Base-by-base conservation (phyloP, 495 filamentous ascomycete genomes). In the Filosporella fistucella region DNA sequence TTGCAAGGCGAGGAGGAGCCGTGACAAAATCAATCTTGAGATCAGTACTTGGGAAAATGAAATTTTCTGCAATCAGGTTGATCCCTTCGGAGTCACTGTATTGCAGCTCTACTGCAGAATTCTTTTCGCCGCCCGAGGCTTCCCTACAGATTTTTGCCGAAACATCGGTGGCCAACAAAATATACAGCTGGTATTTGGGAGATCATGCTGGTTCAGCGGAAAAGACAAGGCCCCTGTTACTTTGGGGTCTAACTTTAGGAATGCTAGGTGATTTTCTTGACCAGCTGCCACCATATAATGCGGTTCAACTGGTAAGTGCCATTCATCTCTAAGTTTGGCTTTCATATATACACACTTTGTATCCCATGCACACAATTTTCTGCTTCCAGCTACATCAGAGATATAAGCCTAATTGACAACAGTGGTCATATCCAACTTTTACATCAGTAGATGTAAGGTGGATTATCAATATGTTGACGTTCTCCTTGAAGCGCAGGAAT, bases 171-270 rank as follows among this genome's bases (percentile, higher is more conserved):
- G 16, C 13, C 26, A 45, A 17, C 10, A 26, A 36, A 28, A 20
- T 58, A 6, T 54, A 51, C 38, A 55, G n/a, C 4, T 55, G 43
- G 51, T 59, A 41, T 30, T 20, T 41, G 14, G 56, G 56, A 14
- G 48, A 55, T 20, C 68, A 69, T 44, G 61, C 64, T 14, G 57
- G 60, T 3, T 63, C 63, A 0, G 49, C 49, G 21, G 54, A 45
- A 26, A 58, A 45, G 18, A 63, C 66, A 20, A 70, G 64, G 17
- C 78, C 82, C 6, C 67, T 91, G 12, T 63, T 88, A 3, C 76
- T 89, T 1, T 91, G 86, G 86, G 86, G 86, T 0, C 61, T 91
- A 14, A 89, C 86, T 0, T 70, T 89, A 4, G 84, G 84, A 6
- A 75, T 91, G 22, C 52, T 88, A 24, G 76, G 79, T 21, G 86